Conservation (phyloP, 2,329 filamentous ascomycete species). For the Gyromitra esculenta region DNA sequence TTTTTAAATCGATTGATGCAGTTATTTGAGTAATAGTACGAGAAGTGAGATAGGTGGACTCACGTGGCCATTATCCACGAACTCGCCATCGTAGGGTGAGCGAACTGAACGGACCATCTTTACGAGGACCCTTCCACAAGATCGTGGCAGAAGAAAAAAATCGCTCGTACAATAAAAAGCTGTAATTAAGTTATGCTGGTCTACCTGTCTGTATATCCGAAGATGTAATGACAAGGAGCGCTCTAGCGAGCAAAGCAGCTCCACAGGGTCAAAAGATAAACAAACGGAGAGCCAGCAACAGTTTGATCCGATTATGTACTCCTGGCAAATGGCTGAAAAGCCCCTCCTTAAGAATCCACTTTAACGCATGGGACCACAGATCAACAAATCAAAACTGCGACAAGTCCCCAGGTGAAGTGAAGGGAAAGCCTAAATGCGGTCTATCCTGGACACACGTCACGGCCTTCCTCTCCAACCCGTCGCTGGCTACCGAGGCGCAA, state of each 20-base stretch:
- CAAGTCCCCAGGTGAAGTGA: constrained; percentile 7
- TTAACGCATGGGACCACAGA: not conserved
- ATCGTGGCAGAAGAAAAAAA: constrained; percentile 14
- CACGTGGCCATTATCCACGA: constrained; percentile 24
- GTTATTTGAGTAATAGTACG: not conserved
- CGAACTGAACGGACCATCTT: constrained; percentile 37
- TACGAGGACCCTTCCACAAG: constrained; percentile 3
- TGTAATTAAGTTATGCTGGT: constrained; percentile 11
- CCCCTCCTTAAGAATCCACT: constrained; percentile 38
- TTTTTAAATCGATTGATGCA: constrained; percentile 5
- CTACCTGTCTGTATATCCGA: not conserved
- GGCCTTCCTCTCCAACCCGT: not conserved
- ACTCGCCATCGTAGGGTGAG: constrained; percentile 27
- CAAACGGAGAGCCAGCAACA: constrained; percentile 18
- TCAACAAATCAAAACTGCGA: constrained; percentile 32
- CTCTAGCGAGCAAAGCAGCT: constrained; percentile 28
- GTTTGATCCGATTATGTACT: constrained; percentile 16
- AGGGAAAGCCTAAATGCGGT: constrained; percentile 28
- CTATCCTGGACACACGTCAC: constrained; percentile 43
- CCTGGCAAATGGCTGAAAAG: constrained; percentile 25
- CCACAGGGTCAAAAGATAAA: constrained; percentile 23
- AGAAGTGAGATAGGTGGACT: constrained; percentile 17
- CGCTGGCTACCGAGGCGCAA: not conserved
- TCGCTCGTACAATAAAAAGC: constrained; percentile 10
- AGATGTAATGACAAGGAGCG: constrained; percentile 9